These are phyloP conservation scores for Neoascochyta sp. DNA, from an alignment of 2,329 filamentous ascomycete species.

Conservation along the genomic window DNA sequence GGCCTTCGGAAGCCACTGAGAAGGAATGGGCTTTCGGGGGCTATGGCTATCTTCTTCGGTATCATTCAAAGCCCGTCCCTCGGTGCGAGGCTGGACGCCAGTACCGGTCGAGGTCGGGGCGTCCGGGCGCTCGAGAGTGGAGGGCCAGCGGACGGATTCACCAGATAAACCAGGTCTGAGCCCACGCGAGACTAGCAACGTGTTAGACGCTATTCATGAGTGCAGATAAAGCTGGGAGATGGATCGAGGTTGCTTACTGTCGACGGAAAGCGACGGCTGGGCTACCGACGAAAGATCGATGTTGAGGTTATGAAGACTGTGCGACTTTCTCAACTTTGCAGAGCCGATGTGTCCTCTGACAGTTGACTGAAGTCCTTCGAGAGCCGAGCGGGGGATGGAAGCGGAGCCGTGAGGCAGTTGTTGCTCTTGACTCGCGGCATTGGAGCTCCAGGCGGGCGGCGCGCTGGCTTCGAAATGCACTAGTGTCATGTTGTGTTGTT, in stretches of 20 bases:
- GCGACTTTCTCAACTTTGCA: not conserved
- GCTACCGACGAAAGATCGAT: conserved; percentile 20
- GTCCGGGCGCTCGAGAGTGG: too few relatives aligned
- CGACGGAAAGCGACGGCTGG: conserved; percentile 18
- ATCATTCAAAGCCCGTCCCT: conserved; percentile 1
- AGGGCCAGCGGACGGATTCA: too few relatives aligned
- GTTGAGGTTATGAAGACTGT: conserved; percentile 13
- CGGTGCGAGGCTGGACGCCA: conserved; percentile 1
- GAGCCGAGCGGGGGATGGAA: conserved; percentile 21
- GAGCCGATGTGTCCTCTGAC: too few relatives aligned
- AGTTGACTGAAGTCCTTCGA: too few relatives aligned
- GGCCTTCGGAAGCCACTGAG: conserved; percentile 18
- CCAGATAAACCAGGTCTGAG: too few relatives aligned
- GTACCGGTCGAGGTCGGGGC: too few relatives aligned
- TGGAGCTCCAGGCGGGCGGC: conserved; percentile 4
- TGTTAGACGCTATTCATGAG: too few relatives aligned
- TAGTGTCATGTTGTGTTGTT: conserved; percentile 24
- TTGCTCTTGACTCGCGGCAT: conserved; percentile 1
- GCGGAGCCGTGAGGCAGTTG: conserved; percentile 7
- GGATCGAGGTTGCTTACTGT: too few relatives aligned
- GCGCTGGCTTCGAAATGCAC: conserved; percentile 12
- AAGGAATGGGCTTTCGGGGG: conserved; percentile 27
- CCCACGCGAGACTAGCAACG: too few relatives aligned
- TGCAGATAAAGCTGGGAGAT: too few relatives aligned
- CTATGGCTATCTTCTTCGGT: conserved; percentile 9